phyloP scores from a whole-genome alignment of 208 protist species.

The Crithidia bombi region DNA sequence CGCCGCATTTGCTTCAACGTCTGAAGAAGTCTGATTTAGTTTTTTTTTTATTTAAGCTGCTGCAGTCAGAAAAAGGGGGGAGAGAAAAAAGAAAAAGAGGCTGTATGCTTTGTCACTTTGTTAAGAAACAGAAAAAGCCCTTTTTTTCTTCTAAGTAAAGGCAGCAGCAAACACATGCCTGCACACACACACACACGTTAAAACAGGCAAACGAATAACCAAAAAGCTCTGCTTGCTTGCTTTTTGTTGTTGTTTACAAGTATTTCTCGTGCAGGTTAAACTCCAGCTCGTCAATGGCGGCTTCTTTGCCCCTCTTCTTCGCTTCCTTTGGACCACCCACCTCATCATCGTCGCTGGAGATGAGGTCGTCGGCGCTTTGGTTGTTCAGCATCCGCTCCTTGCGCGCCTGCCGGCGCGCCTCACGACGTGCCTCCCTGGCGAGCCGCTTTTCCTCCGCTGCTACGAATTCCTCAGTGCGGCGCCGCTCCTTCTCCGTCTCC shows the following conservation, averaged over 20 bases:
- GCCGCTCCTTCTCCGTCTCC: slow-evolving; percentile 48
- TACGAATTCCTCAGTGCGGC: slow-evolving; percentile 37
- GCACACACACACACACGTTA: not conserved
- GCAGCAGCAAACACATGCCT: not conserved
- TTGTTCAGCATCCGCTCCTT: slow-evolving; percentile 41
- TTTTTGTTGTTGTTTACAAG: slow-evolving; percentile 14
- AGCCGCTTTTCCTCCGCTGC: slow-evolving; percentile 35
- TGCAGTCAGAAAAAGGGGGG: not conserved
- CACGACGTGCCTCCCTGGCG: slow-evolving; percentile 34
- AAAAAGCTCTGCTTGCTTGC: not conserved
- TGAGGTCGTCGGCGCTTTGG: slow-evolving; percentile 22
- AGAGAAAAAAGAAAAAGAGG: slow-evolving; percentile 1
- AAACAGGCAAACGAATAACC: not conserved
- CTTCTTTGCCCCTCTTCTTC: slow-evolving; percentile 37
- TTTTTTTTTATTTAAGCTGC: not conserved
- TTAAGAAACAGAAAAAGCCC: not conserved
- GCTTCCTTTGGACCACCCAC: slow-evolving; percentile 8
- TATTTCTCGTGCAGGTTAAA: slow-evolving; percentile 39
- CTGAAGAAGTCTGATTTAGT: not conserved
- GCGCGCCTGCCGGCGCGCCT: slow-evolving; percentile 45
- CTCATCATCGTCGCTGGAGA: slow-evolving; percentile 50
- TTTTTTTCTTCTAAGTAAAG: too few species aligned
- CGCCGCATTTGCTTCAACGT: not conserved
- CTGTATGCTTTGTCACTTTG: not conserved
- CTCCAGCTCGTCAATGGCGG: slow-evolving; percentile 41